phyloP scores from a whole-genome alignment of 2,329 filamentous ascomycete species.

The Pseudogymnoascus sp. region DNA sequence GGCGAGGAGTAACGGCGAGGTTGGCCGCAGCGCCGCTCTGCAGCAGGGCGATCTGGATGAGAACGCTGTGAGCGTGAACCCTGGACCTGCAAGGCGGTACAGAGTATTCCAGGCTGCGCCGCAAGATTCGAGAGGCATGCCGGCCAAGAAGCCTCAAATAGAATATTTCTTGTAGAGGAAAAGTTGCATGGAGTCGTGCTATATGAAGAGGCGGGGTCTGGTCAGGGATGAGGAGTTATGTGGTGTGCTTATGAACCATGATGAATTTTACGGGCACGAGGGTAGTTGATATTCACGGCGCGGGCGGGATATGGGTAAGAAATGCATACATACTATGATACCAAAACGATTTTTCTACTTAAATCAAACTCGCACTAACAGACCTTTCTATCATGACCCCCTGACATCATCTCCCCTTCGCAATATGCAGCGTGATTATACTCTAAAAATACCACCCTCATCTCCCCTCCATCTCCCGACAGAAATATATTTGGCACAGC shows the following conservation, averaged over 20 bases:
- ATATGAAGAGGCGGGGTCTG: not conserved
- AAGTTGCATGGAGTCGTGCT: not conserved
- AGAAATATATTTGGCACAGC: not conserved
- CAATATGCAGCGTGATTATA: not conserved
- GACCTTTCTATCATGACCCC: not conserved
- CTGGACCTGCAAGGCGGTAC: slow-evolving; percentile 79
- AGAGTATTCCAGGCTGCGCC: slow-evolving; percentile 93
- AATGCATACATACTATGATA: slow-evolving; percentile 10
- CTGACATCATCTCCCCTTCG: not conserved
- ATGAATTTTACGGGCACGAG: slow-evolving; percentile 7
- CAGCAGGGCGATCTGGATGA: slow-evolving; percentile 40
- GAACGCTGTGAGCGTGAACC: slow-evolving; percentile 43
- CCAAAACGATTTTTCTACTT: slow-evolving; percentile 7
- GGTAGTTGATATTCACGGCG: not conserved
- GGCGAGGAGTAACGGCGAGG: slow-evolving; percentile 32
- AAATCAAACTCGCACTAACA: not conserved
- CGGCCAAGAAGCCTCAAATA: slow-evolving; percentile 93
- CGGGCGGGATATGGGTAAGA: slow-evolving; percentile 1
- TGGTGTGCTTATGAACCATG: slow-evolving; percentile 3
- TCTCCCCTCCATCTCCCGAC: no score
- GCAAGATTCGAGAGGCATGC: slow-evolving; percentile 94
- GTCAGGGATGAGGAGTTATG: not conserved
- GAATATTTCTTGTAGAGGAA: slow-evolving; percentile 73
- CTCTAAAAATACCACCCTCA: not conserved
- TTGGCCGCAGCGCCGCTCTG: slow-evolving; percentile 42